Evolutionary conservation across 2,329 filamentous ascomycete species (phyloP).

Genomic region (Venturia asperata): DNA sequence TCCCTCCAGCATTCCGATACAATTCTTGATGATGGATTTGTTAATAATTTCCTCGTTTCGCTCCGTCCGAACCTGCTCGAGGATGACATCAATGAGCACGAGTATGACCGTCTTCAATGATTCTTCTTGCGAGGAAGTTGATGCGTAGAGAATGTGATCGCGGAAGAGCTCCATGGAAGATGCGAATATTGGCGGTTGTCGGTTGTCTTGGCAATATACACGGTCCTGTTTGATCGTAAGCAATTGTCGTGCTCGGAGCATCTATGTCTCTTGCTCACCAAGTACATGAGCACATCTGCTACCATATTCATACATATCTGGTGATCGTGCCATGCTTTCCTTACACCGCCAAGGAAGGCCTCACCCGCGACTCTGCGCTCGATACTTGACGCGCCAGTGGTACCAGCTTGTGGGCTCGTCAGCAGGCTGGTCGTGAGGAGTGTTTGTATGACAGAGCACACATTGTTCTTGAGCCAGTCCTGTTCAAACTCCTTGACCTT

Average conservation of each 20-base stretch:
- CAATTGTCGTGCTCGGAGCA: neutral
- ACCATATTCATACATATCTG: slow-evolving; percentile 94
- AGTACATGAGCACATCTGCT: slow-evolving; percentile 94
- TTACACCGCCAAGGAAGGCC: slow-evolving; percentile 69
- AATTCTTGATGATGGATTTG: slow-evolving; percentile 70
- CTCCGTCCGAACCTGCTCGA: slow-evolving; percentile 91
- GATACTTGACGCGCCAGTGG: slow-evolving; percentile 55
- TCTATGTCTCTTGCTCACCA: slow-evolving; percentile 45
- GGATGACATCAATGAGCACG: slow-evolving; percentile 52
- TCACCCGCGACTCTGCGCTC: slow-evolving; percentile 77
- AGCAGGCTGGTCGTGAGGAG: slow-evolving; percentile 48
- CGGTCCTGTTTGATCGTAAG: slow-evolving; percentile 53
- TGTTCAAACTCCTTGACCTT: slow-evolving; percentile 74
- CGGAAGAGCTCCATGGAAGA: slow-evolving; percentile 82
- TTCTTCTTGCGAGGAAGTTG: slow-evolving; percentile 20
- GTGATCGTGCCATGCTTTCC: slow-evolving; percentile 79
- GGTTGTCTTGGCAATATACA: slow-evolving; percentile 66
- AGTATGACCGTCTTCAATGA: slow-evolving; percentile 3
- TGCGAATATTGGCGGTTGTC: slow-evolving; percentile 71
- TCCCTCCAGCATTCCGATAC: slow-evolving; percentile 80
- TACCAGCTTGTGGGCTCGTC: slow-evolving; percentile 52
- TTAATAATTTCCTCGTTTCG: slow-evolving; percentile 85
- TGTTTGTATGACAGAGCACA: slow-evolving; percentile 60
- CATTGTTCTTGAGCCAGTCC: slow-evolving; percentile 67
- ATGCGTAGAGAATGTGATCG: slow-evolving; percentile 65